Evolutionary conservation across 495 filamentous ascomycete species (phyloP).

Genomic region (Astrothelium macrocarpum): DNA sequence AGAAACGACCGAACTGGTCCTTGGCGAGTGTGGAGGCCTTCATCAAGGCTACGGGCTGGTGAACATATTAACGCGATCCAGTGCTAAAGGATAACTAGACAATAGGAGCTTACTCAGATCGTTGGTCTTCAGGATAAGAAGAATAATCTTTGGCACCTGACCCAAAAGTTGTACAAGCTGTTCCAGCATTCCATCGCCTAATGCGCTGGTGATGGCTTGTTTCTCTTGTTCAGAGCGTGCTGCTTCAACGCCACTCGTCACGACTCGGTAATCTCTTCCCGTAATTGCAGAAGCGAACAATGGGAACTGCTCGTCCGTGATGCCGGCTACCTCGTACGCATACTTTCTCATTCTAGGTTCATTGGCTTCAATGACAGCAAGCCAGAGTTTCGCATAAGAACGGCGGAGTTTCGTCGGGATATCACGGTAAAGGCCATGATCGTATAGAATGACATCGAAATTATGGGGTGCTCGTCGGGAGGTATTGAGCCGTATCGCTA

Average conservation of each 20-base stretch:
- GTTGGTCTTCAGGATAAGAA: conserved; percentile 96
- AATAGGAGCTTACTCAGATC: conserved; percentile 60
- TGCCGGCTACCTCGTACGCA: conserved; percentile 76
- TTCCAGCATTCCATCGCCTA: conserved; percentile 78
- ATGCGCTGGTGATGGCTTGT: conserved; percentile 64
- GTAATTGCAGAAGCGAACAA: conserved; percentile 96
- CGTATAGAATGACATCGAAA: conserved; percentile 97
- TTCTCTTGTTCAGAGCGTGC: conserved; percentile 65
- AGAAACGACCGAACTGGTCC: conserved; percentile 84
- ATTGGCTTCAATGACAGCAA: conserved; percentile 85
- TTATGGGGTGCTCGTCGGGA: conserved; percentile 51
- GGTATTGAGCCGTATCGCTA: conserved; percentile 73
- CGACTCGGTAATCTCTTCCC: conserved; percentile 74
- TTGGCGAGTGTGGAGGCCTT: conserved; percentile 80
- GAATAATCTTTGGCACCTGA: conserved; percentile 80
- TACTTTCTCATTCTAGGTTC: conserved; percentile 77
- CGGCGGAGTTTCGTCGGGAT: conserved; percentile 70
- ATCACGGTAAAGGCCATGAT: conserved; percentile 92
- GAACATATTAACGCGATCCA: conserved; percentile 11
- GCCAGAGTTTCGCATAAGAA: conserved; percentile 94
- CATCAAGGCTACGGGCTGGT: conserved; percentile 76
- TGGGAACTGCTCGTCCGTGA: conserved; percentile 86
- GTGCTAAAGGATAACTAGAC: conserved; percentile 4
- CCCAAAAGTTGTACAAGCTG: conserved; percentile 81
- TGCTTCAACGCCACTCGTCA: conserved; percentile 50